Evolutionary conservation across 129 eudicot genomes (phyloP), one percentile per base, ranked within the genome.

Genomic region (Ambrosia artemisiifolia): DNA sequence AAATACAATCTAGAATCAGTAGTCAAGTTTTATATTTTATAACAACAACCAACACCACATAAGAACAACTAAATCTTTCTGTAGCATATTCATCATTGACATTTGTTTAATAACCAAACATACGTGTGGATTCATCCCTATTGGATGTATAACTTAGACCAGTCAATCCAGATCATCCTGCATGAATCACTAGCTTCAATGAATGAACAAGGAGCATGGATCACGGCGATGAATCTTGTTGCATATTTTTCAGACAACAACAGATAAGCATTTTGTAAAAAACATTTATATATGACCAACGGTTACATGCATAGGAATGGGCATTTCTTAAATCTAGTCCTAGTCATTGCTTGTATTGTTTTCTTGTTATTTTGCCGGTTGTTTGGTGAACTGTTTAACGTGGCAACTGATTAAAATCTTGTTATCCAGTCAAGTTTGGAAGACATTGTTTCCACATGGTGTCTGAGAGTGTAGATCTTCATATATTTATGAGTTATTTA

Each of bases 351-450:
- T 65, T 19, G 11, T 53, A n/a, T 19, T 55, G 60, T 42, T 67
- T 59, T 66, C 59, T 78, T 78, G 81, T 70, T 44, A 55, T 70
- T n/a, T 77, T 77, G 81, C 70, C 77, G 76, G 81, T 42, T 70
- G 81, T 70, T 78, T 62, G 71, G 68, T 62, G 55, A 63, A 59
- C 80, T 49, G 30, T 2, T 69, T 65, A 77, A 69, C 75, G 67
- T 70, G 77, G 55, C 55, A 70, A 49, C 49, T 50, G 56, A 70
- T 70, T 70, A 42, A 50, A 70, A 62, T 63, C 76, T 36, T 77
- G 66, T 49, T 62, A 70, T 62, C 53, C 66, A 63, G 67, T 62
- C 65, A 69, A 71, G 14, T 2, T 77, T 68, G 75, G 49, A 12
- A 75, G 65, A 19, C 54, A 38, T 51, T 53, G 79, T 18, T 9